These are phyloP conservation scores for Phialocephala sp. DNA, from an alignment of 2,329 filamentous ascomycete species.

Conservation along the genomic window DNA sequence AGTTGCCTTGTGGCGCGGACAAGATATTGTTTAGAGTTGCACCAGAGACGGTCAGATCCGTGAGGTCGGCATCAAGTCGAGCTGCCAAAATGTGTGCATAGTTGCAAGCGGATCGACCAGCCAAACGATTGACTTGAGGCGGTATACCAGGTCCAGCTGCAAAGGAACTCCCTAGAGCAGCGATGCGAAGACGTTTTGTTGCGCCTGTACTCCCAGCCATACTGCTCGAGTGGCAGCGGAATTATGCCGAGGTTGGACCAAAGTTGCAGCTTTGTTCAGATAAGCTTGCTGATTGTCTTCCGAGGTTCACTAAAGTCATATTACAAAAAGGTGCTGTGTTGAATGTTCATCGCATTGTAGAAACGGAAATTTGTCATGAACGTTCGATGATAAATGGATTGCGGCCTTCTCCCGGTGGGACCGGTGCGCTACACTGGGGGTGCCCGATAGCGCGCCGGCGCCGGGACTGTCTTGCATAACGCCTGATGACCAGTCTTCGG, in stretches of 20 bases:
- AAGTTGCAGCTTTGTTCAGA: no score
- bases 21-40: slow-evolving; percentile 47
- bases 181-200: background rate
- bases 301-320: no score
- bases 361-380: background rate
- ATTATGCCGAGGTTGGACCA: no score
- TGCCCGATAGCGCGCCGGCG: no score
- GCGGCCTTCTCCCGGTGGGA: background rate
- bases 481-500: no score
- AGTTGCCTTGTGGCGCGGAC: slow-evolving; percentile 42
- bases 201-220: background rate
- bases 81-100: slow-evolving; percentile 45
- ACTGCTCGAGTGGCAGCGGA: no score
- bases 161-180: slow-evolving; percentile 16
- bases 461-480: background rate
- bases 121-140: slow-evolving; percentile 10
- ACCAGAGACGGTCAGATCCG: slow-evolving; percentile 45
- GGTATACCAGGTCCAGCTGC: slow-evolving; percentile 21
- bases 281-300: no score
- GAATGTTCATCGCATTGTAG: background rate
- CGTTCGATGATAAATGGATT: background rate
- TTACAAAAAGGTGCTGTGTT: no score
- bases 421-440: no score
- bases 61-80: slow-evolving; percentile 34
- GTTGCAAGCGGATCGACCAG: slow-evolving; percentile 43